phyloP scores from a whole-genome alignment of 2,329 filamentous ascomycete genomes.

The Colletotrichum trifolii region DNA sequence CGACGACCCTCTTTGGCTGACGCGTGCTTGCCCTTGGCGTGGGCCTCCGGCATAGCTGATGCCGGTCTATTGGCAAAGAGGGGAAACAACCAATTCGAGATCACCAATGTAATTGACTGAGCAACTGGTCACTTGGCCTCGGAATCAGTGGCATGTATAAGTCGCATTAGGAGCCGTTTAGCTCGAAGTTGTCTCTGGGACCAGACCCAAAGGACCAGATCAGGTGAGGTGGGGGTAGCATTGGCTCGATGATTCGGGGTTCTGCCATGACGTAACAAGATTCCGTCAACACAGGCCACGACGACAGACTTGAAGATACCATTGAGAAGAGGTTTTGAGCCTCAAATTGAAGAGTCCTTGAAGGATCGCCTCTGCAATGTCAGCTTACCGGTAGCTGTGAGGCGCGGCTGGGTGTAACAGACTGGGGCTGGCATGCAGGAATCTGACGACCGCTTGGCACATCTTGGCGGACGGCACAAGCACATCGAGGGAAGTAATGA shows the following conservation, averaged over 20 bases:
- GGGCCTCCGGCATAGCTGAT: conserved; percentile 27
- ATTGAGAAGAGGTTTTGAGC: not conserved
- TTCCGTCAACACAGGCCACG: not conserved
- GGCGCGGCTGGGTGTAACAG: too few species aligned
- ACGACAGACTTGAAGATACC: not conserved
- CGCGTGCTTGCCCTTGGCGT: conserved; percentile 35
- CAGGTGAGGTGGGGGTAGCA: conserved; percentile 8
- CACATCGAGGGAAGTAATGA: too few species aligned
- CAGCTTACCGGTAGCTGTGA: too few species aligned
- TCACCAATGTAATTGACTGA: conserved; percentile 21
- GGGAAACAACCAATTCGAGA: conserved; percentile 1
- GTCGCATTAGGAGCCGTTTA: conserved; percentile 5
- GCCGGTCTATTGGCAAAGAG: conserved; percentile 21
- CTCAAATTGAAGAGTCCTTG: too few species aligned
- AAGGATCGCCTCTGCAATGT: too few species aligned
- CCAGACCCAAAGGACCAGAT: not conserved
- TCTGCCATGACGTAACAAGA: conserved; percentile 19
- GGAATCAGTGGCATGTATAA: conserved; percentile 19
- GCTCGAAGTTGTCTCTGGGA: conserved; percentile 1
- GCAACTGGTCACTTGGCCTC: conserved; percentile 29
- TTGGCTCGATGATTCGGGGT: not conserved
- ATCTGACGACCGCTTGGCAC: too few species aligned
- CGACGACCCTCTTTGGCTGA: conserved; percentile 35
- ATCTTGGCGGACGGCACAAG: too few species aligned
- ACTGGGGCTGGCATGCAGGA: too few species aligned